A percentile compares a stretch with the other conserved stretches of the same genome.
Conservation (phyloP, 805 yeast genomes). For the Kluyveromyces dobzhanskii region DNA sequence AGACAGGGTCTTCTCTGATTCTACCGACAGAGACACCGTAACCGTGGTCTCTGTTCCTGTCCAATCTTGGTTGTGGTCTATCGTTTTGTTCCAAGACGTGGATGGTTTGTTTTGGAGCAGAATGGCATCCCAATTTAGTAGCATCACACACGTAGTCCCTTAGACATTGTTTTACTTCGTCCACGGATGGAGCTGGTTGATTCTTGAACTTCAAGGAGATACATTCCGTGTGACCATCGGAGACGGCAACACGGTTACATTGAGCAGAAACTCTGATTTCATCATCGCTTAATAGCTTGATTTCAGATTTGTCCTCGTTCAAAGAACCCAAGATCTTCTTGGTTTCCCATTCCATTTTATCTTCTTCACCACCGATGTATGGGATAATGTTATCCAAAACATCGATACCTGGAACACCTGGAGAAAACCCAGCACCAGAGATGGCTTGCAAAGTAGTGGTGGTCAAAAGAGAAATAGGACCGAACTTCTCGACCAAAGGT, state of each 20-base stretch:
- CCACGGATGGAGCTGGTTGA: slow-evolving; percentile 79
- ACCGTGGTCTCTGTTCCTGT: slow-evolving; percentile 90
- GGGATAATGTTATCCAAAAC: slow-evolving; percentile 92
- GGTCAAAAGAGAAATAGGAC: slow-evolving; percentile 80
- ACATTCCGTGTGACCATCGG: slow-evolving; percentile 97
- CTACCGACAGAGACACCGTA: slow-evolving; percentile 94
- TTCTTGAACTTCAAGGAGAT: slow-evolving; percentile 76
- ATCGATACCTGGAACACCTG: slow-evolving; percentile 95
- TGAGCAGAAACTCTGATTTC: slow-evolving; percentile 88
- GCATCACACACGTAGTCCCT: slow-evolving; percentile 80
- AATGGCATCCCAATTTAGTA: slow-evolving; percentile 64
- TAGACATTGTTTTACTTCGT: slow-evolving; percentile 63
- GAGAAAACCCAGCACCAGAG: slow-evolving; percentile 97
- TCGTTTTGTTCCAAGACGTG: slow-evolving; percentile 86
- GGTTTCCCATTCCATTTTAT: slow-evolving; percentile 97
- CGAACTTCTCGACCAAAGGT: slow-evolving; percentile 84
- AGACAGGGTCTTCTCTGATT: slow-evolving; percentile 83
- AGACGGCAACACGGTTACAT: slow-evolving; percentile 93
- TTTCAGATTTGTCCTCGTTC: slow-evolving; percentile 43
- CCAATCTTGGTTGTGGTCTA: slow-evolving; percentile 97
- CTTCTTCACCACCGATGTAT: slow-evolving; percentile 94
- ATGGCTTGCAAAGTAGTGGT: slow-evolving; percentile 94
- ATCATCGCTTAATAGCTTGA: slow-evolving; percentile 51
- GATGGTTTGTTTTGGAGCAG: slow-evolving; percentile 89
- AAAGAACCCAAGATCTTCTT: slow-evolving; percentile 78